Percentiles rank a stretch among this genome's conserved stretches.
Conservation (phyloP, 306 rosid genomes). For the Calophaca sinica region DNA sequence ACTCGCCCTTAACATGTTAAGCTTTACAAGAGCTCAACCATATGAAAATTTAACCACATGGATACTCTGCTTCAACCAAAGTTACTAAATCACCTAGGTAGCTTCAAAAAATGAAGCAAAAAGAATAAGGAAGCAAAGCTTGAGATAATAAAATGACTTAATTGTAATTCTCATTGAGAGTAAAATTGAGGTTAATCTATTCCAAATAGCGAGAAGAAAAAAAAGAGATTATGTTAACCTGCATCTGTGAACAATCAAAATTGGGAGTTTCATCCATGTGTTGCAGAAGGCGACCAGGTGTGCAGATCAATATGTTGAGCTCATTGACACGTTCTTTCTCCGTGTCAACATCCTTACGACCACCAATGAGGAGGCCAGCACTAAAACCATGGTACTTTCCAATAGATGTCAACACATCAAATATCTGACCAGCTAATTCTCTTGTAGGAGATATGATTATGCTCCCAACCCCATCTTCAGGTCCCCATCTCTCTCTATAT, state of each 20-base stretch:
- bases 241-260: slow-evolving; percentile 88
- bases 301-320: slow-evolving; percentile 87
- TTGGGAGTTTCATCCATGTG: slow-evolving; percentile 97
- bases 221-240: slow-evolving; percentile 58
- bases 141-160: neutral
- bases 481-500: slow-evolving; percentile 79
- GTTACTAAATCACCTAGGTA: slow-evolving; percentile 10
- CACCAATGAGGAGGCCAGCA: slow-evolving; percentile 97
- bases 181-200: neutral
- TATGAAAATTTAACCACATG: neutral
- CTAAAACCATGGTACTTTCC: slow-evolving; percentile 84
- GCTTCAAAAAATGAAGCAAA: neutral
- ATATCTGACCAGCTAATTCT: slow-evolving; percentile 81
- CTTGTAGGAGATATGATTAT: slow-evolving; percentile 89
- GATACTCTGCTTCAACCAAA: slow-evolving; percentile 1
- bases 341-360: slow-evolving; percentile 71
- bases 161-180: slow-evolving; percentile 27
- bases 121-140: too few species aligned
- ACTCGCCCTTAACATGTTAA: neutral
- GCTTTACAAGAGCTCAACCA: slow-evolving; percentile 1
- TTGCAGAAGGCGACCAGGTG: slow-evolving; percentile 92
- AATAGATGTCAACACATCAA: slow-evolving; percentile 71
- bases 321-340: slow-evolving; percentile 80
- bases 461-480: slow-evolving; percentile 89
- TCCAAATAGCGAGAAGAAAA: neutral